Evolutionary conservation across 345 rosid species (phyloP), one percentile per base, ranked within the genome.

Genomic region (Sonneratia caseolaris): DNA sequence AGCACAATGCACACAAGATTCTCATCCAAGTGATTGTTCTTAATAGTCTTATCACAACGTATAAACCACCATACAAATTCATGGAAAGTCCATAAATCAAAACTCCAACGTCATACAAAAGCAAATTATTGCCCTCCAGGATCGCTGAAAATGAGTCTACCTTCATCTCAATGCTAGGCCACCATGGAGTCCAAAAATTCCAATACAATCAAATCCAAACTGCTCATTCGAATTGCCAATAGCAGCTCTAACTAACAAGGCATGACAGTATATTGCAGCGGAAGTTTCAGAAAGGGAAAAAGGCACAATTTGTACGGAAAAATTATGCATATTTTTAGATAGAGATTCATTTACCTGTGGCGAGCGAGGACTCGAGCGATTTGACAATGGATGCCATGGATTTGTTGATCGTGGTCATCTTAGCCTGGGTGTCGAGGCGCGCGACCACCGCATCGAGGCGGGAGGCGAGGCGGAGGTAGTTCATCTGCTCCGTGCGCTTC

Each of bases 401-500:
- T 78, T 94, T 90, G 77, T 87, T 92, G 77, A 95, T 86, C 68
- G 92, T 83, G 79, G 95, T 75, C 97, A 91, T 95, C 84, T 95
- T 95, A 24, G 99, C 96, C 84, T 92, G 99, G 3, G 97, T 90
- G 77, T 92, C 99, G 22, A 92, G 87, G 38, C 99, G 83, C 51
- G 97, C 92, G 42, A 95, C 99, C 61, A 92, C 97, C 68, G 99
- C 99, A 56, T 95, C 99, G 4, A 95, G 90, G 37, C 99, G 85
- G 38, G 97, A 95, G 40, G 99, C 80, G 59, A 95, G 93, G 56
- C 97, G 87, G 22, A 95, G 95, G 76, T 89, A 95, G 78, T 95
- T 95, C 99, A 95, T 89, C 91, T 92, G 99, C 87, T 95, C 99
- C 74, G 86, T 86, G 32, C 97, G 86, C 82, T 92, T 95, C 24